Base-by-base conservation (phyloP, 2,329 filamentous ascomycete genomes). In the Phoma sp. region DNA sequence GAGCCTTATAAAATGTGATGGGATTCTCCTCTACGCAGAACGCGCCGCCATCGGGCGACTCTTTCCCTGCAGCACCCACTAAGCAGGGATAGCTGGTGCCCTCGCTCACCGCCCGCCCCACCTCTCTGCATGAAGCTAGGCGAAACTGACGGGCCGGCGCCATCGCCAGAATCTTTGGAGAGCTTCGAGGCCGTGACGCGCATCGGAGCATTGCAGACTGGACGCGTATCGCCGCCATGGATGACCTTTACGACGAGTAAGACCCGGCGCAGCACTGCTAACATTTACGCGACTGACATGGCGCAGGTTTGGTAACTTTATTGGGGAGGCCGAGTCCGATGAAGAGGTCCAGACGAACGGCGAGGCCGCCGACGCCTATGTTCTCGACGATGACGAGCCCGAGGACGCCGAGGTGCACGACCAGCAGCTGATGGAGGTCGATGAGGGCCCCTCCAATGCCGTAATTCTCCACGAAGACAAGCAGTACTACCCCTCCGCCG, bases 391-490 rank as follows among this genome's bases (percentile, higher is more conserved):
- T 60, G 86, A 85, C 15, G 85, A 85, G 40, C 71, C 84, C 47
- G 71, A 72, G 4, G 75, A 75, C 38, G 72, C 62, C 23, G 57
- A 60, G 20, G 80, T 77, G 33, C 83, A 87, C 30, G 88, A 89
- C 38, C 89, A 96, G 74, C 90, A 96, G 77, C 80, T 95, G 66
- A 98, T 99, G 93, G 91, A 98, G 69, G 80, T 98, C 36, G 93
- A 98, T 72, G 89, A 93, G 42, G 92, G 90, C 12, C 91, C 93
- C 3, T 97, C 93, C 5, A 99, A 98, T 75, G 93, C 95, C 45
- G 92, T 99, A n/a, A 85, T 99, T 53, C 84, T 99, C 38, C 95
- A 99, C 78, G 95, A 99, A 81, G 95, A 99, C 79, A 99, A 99
- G 77, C 95, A 98, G 74, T 99, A 99, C 77, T 99, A 99, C 73